phyloP scores from a whole-genome alignment of 2,329 filamentous ascomycete genomes.

The Verticillium longisporum region DNA sequence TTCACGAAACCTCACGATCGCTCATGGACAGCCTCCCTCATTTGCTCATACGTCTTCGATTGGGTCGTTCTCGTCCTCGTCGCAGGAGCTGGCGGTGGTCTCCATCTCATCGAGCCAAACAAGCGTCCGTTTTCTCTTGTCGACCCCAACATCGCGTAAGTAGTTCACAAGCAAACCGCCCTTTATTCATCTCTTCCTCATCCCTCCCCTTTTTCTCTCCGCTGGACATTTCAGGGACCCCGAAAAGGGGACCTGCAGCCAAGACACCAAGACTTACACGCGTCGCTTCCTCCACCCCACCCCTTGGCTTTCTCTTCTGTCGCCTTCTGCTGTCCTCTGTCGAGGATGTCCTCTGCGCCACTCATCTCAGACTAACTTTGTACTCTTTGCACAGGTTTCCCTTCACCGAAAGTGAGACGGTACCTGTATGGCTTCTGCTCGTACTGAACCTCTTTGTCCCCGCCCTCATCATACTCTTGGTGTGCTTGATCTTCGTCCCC shows the following conservation, averaged over 20 bases:
- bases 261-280: not conserved
- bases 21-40: conserved; percentile 15
- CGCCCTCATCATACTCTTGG: conserved; percentile 58
- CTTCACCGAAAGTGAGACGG: conserved; percentile 61
- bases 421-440: conserved; percentile 59
- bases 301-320: not conserved
- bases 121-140: conserved; percentile 63
- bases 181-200: not conserved
- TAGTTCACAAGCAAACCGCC: not conserved
- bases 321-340: not conserved
- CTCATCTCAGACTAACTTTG: not conserved
- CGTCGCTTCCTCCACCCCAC: not conserved
- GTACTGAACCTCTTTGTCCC: conserved; percentile 60
- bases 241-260: not conserved
- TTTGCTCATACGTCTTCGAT: conserved; percentile 67
- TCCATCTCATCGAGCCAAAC: conserved; percentile 55
- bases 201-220: not conserved
- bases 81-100: conserved; percentile 49
- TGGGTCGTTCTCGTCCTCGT: conserved; percentile 62
- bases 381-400: conserved; percentile 53
- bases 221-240: not conserved
- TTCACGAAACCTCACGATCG: conserved; percentile 4
- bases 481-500: conserved; percentile 65
- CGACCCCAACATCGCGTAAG: conserved; percentile 69
- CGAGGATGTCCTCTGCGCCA: not conserved